Evolutionary conservation across 805 yeast species (phyloP).

Genomic region (Starmerella vaccinii): DNA sequence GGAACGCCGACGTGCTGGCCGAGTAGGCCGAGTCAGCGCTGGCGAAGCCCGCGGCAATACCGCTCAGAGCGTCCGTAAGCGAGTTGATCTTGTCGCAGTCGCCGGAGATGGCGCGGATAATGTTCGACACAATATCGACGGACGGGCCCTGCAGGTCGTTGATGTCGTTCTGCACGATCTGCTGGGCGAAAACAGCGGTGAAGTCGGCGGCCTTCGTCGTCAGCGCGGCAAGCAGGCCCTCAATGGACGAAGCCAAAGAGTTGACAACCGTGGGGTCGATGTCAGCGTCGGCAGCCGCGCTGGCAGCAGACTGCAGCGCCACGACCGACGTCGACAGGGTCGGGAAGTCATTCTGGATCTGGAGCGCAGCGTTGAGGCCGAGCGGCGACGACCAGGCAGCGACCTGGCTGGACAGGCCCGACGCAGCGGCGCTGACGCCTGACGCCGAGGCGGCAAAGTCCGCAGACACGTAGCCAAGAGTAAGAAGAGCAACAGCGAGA

Average conservation of each 20-base stretch:
- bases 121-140: slow-evolving; percentile 16
- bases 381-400: slow-evolving; percentile 14
- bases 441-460: slow-evolving; percentile 13
- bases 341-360: slow-evolving; percentile 22
- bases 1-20: slow-evolving; percentile 8
- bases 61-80: slow-evolving; percentile 2
- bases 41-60: slow-evolving; percentile 3
- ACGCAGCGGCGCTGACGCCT: slow-evolving; percentile 6
- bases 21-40: slow-evolving; percentile 8
- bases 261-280: slow-evolving; percentile 12
- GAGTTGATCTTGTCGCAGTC: slow-evolving; percentile 6
- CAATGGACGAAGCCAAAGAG: slow-evolving; percentile 14
- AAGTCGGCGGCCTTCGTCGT: slow-evolving; percentile 24
- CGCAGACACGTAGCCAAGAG: slow-evolving; percentile 3
- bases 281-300: slow-evolving; percentile 12
- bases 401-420: slow-evolving; percentile 13
- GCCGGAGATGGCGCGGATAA: slow-evolving; percentile 13
- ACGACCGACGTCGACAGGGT: slow-evolving; percentile 16
- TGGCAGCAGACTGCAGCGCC: slow-evolving; percentile 11
- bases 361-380: slow-evolving; percentile 26
- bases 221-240: slow-evolving; percentile 19
- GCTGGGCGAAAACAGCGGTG: slow-evolving; percentile 20
- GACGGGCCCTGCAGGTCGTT: slow-evolving; percentile 19
- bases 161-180: slow-evolving; percentile 20
- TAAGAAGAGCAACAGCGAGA: not conserved